phyloP scores from a whole-genome alignment of 352 stramenopile species.

The Globisporangium rhizosaccharum region DNA sequence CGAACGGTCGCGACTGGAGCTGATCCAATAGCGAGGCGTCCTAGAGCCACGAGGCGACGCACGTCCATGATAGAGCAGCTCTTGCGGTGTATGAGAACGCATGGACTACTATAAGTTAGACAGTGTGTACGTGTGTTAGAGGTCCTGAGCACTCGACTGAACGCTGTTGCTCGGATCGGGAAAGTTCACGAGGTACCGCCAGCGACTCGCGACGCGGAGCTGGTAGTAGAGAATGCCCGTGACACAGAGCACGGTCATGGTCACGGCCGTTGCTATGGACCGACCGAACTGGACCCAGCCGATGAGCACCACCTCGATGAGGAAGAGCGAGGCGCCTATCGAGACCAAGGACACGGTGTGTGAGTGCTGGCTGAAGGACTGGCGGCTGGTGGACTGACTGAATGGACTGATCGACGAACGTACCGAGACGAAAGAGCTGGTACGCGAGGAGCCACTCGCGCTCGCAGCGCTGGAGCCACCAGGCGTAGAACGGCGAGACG shows the following conservation, averaged over 20 bases:
- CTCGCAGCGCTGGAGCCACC: slow-evolving; percentile 68
- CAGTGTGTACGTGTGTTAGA: not conserved
- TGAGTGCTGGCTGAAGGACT: not conserved
- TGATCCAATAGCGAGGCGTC: too few species aligned
- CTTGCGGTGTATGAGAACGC: too few species aligned
- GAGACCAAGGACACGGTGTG: slow-evolving; percentile 1
- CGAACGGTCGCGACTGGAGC: too few species aligned
- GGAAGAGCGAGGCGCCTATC: slow-evolving; percentile 46
- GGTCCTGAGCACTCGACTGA: slow-evolving; percentile 1
- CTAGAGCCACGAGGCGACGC: too few species aligned
- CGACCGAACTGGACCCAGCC: slow-evolving; percentile 59
- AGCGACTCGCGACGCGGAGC: slow-evolving; percentile 58
- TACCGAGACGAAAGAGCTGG: slow-evolving; percentile 46
- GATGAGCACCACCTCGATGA: slow-evolving; percentile 47
- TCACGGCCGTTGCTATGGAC: slow-evolving; percentile 28
- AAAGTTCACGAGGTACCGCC: slow-evolving; percentile 68
- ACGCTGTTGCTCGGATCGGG: slow-evolving; percentile 20
- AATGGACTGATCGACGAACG: not conserved
- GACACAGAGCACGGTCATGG: slow-evolving; percentile 48
- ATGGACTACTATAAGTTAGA: too few species aligned
- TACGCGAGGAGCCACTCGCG: slow-evolving; percentile 72
- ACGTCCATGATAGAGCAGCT: too few species aligned
- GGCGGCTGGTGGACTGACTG: not conserved
- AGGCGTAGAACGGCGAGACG: slow-evolving; percentile 61
- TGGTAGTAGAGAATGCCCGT: slow-evolving; percentile 59